Conservation (phyloP, 2,329 filamentous ascomycete species). For the Penicillium fuscoglaucum region DNA sequence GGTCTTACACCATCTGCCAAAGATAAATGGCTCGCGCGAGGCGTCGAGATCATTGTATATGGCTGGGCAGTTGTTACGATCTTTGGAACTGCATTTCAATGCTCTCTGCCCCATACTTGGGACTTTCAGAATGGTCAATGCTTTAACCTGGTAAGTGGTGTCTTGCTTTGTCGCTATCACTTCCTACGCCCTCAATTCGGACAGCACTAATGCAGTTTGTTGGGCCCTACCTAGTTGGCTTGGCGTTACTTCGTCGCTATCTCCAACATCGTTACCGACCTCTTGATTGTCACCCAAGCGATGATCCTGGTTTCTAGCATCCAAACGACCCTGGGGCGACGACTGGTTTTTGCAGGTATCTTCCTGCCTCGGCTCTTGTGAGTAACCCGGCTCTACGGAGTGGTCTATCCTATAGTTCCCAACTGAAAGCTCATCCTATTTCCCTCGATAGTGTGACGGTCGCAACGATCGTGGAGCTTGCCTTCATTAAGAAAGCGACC, state of each 20-base stretch:
- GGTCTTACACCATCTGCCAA: constrained; percentile 20
- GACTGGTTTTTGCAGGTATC: constrained; percentile 22
- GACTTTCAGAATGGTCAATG: constrained; percentile 21
- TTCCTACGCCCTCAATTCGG: background rate
- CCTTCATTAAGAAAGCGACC: constrained; percentile 11
- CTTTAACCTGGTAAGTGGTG: constrained; percentile 19
- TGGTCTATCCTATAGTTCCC: background rate
- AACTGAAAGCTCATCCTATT: background rate
- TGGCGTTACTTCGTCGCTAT: constrained; percentile 22
- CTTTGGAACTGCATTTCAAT: constrained; percentile 24
- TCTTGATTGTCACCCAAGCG: constrained; percentile 24
- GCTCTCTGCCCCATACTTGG: constrained; percentile 20
- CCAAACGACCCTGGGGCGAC: constrained; percentile 21
- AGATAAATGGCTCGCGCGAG: constrained; percentile 18
- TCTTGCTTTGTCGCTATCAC: background rate
- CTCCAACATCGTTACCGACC: constrained; percentile 26
- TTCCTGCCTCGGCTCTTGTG: constrained; percentile 26
- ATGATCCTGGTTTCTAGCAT: constrained; percentile 22
- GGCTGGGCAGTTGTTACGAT: constrained; percentile 17
- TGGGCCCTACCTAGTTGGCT: background rate
- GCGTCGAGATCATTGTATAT: constrained; percentile 15
- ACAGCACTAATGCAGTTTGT: background rate
- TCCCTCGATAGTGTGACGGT: constrained; percentile 14
- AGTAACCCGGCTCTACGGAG: background rate
- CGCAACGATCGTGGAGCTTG: constrained; percentile 16